These are phyloP conservation scores for Neohortaea acidophila DNA, from an alignment of 495 filamentous ascomycete genomes.

Conservation along the genomic window DNA sequence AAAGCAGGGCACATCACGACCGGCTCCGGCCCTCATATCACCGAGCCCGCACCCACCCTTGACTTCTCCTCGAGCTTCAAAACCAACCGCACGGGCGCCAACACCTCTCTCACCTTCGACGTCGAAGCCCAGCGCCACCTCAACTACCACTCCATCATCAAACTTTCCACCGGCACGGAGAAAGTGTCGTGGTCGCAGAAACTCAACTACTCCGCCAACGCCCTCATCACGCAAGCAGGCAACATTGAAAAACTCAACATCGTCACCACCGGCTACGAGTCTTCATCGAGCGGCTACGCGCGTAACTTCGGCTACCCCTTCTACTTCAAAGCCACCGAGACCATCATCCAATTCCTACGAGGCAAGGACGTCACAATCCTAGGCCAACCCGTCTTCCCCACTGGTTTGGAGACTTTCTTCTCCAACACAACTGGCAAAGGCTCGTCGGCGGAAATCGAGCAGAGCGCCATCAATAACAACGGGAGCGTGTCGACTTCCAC, in stretches of 20 bases:
- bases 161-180: conserved; percentile 28
- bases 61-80: conserved; percentile 24
- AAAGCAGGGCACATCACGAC: conserved; percentile 36
- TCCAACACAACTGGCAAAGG: too few species aligned
- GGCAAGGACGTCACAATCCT: conserved; percentile 39
- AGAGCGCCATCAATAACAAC: too few species aligned
- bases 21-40: conserved; percentile 26
- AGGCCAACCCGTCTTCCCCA: conserved; percentile 46
- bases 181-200: conserved; percentile 46
- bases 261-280: conserved; percentile 42
- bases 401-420: conserved; percentile 35
- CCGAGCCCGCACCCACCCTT: conserved; percentile 31
- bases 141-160: conserved; percentile 36
- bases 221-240: conserved; percentile 42
- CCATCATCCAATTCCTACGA: conserved; percentile 42
- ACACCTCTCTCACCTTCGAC: conserved; percentile 45
- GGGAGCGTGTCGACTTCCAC: too few species aligned
- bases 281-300: conserved; percentile 31
- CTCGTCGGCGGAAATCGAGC: too few species aligned
- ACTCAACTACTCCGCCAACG: conserved; percentile 36
- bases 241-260: conserved; percentile 48
- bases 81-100: conserved; percentile 36
- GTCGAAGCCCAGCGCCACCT: conserved; percentile 44
- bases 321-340: conserved; percentile 31
- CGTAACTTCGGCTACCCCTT: conserved; percentile 50